Conservation (phyloP, 257 asterid genomes). For the Solanum medicagineum region DNA sequence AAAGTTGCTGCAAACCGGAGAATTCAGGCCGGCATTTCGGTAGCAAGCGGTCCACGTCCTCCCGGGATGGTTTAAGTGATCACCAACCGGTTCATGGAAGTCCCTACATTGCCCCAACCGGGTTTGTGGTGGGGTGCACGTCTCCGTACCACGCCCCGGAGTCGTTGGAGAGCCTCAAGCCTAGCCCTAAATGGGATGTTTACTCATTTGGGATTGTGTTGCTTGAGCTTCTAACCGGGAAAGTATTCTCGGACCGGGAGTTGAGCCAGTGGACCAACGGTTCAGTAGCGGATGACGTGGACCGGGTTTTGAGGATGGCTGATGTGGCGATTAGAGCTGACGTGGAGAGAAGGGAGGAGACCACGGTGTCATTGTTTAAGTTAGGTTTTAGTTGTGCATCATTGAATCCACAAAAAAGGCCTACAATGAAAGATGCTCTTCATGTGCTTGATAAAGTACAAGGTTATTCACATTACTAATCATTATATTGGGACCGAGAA, state of each 20-base stretch:
- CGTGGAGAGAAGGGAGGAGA: constrained; percentile 47
- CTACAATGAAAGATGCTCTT: constrained; percentile 77
- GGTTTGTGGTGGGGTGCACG: constrained; percentile 53
- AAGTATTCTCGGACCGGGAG: constrained; percentile 66
- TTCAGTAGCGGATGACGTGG: constrained; percentile 32
- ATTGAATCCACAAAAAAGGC: constrained; percentile 70
- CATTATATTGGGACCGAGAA: constrained; percentile 6
- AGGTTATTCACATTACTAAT: constrained; percentile 10
- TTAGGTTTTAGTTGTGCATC: constrained; percentile 85
- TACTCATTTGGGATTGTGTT: constrained; percentile 78
- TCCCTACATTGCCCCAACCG: constrained; percentile 25
- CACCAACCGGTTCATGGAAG: constrained; percentile 16
- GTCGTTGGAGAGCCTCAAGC: constrained; percentile 60
- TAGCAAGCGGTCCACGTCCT: constrained; percentile 30
- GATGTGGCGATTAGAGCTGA: constrained; percentile 56
- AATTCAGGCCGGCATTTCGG: constrained; percentile 55
- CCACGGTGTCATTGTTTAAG: constrained; percentile 59
- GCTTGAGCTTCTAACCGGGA: constrained; percentile 74
- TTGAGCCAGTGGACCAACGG: constrained; percentile 44
- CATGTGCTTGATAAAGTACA: constrained; percentile 54
- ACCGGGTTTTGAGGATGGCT: constrained; percentile 46
- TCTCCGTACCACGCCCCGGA: constrained; percentile 92
- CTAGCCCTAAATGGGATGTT: constrained; percentile 80
- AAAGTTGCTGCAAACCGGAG: constrained; percentile 23
- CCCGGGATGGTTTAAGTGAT: constrained; percentile 12